Conservation (phyloP, 2,329 filamentous ascomycete species). For the Xylariomycetidae sp. region DNA sequence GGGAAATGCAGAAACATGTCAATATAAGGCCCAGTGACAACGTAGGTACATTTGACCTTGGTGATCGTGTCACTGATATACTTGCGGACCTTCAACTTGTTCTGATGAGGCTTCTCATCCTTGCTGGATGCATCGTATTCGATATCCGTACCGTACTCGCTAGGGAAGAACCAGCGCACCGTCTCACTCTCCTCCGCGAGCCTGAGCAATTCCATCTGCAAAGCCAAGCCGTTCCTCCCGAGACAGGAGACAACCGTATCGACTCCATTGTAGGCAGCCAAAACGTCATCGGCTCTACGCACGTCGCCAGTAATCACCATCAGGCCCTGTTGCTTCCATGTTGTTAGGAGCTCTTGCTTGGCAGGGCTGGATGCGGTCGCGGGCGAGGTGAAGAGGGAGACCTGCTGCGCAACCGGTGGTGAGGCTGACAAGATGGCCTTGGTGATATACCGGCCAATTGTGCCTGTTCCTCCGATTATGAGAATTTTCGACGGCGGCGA, state of each 20-base stretch:
- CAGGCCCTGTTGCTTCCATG: constrained; percentile 37
- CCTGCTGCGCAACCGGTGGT: constrained; percentile 22
- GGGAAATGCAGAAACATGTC: constrained; percentile 45
- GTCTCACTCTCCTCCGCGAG: constrained; percentile 42
- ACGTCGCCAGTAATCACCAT: constrained; percentile 51
- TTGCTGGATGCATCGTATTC: constrained; percentile 47
- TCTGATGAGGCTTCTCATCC: constrained; percentile 54
- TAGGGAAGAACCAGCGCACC: constrained; percentile 53
- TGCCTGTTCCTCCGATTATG: constrained; percentile 28
- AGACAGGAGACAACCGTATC: constrained; percentile 56
- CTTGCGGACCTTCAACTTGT: constrained; percentile 54
- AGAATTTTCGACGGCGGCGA: constrained; percentile 23
- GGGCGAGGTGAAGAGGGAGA: constrained; percentile 49
- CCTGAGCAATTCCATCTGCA: constrained; percentile 48
- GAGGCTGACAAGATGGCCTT: constrained; percentile 25
- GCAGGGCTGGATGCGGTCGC: constrained; percentile 35
- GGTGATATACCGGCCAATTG: constrained; percentile 30
- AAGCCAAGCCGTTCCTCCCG: constrained; percentile 47
- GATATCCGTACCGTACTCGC: constrained; percentile 53
- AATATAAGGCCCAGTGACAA: constrained; percentile 57
- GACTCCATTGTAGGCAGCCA: constrained; percentile 45
- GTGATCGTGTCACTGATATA: constrained; percentile 40
- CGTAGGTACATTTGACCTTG: constrained; percentile 49
- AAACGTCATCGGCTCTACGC: constrained; percentile 40
- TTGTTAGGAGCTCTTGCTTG: constrained; percentile 41